A percentile compares a stretch with the other conserved stretches of the same genome.
These are phyloP conservation scores for Leccinum fallax DNA, from an alignment of 1,284 basidiomycete genomes.

Conservation along the genomic window DNA sequence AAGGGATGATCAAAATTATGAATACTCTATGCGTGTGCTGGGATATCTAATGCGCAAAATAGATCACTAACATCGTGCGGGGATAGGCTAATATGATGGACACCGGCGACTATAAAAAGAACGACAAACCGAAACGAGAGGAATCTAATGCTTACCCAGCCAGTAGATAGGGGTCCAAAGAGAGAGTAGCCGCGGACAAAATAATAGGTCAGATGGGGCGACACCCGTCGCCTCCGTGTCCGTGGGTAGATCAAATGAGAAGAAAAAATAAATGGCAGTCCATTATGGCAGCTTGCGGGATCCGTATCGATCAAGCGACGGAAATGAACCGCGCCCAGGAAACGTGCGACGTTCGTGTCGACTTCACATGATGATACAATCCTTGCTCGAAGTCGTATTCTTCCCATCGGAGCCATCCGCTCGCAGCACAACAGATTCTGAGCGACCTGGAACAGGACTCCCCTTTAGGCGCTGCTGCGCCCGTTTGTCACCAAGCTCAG, in stretches of 20 bases:
- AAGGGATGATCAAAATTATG: constrained; percentile 6
- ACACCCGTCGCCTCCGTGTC: constrained; percentile 15
- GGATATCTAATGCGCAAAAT: constrained; percentile 28
- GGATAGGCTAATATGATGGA: constrained; percentile 4
- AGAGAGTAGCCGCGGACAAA: neutral
- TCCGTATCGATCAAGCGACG: constrained; percentile 2
- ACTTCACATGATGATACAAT: constrained; percentile 82
- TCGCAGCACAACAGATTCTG: constrained; percentile 59
- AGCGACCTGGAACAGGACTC: constrained; percentile 59
- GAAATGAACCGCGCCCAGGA: constrained; percentile 17
- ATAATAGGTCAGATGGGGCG: neutral
- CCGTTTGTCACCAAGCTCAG: constrained; percentile 94
- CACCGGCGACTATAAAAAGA: neutral
- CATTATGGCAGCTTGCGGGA: neutral
- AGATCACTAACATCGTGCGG: constrained; percentile 16
- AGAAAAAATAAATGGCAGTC: neutral
- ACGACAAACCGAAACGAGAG: constrained; percentile 16
- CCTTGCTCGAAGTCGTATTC: constrained; percentile 58
- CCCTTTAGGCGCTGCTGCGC: constrained; percentile 85
- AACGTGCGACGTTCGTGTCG: constrained; percentile 3
- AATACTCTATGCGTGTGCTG: constrained; percentile 21
- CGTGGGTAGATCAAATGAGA: constrained; percentile 15
- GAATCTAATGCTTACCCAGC: neutral
- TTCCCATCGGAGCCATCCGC: constrained; percentile 42
- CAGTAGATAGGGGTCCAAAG: constrained; percentile 5